Evolutionary conservation across 495 filamentous ascomycete species (phyloP), one percentile per base, ranked within the genome.

Genomic region (Lasiosphaeris hirsuta): DNA sequence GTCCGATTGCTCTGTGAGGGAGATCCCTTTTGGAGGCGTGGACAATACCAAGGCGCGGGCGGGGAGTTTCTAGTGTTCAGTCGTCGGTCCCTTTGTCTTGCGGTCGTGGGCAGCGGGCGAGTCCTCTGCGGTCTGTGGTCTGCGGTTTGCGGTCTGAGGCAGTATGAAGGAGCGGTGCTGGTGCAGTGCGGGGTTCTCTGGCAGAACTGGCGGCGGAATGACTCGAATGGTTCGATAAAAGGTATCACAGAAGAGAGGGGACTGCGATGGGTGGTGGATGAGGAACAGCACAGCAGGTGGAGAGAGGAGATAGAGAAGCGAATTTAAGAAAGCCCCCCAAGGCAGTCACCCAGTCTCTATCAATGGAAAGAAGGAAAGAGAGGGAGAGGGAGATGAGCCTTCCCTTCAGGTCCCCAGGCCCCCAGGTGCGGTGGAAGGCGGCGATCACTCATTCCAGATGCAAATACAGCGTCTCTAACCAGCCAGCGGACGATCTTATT

Each of bases 371-470:
- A 23, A 44, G 39, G 5, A n/a, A n/a, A 43, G n/a, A 35, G 50
- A 34, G 4, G 34, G 34, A 39, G 14, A 11, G 48, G 6, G 15
- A 19, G 15, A 17, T 14, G 39, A 30, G 37, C n/a, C 8, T 41
- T 33, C 37, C n/a, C 8, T 41, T 33, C 37, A 43, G 13, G 15
- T 55, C 41, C 19, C 42, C 6, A 19, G 11, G 53, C 23, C 53
- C 42, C 46, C 53, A 55, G 35, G 40, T 34, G 17, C 17, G 35
- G 18, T 38, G 10, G 18, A 17, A 51, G 14, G 35, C 48, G 54
- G 18, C 52, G 60, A 62, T 63, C 60, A 48, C 41, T 45, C 42
- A 48, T 50, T 43, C 18, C 49, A 47, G 17, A 57, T 42, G 57
- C 44, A 40, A 52, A 45, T 57, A 52, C 54, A 62, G 55, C 57